Evolutionary conservation across 192 early-diverging fungal species (phyloP).

Genomic region (Coemansia sp.): DNA sequence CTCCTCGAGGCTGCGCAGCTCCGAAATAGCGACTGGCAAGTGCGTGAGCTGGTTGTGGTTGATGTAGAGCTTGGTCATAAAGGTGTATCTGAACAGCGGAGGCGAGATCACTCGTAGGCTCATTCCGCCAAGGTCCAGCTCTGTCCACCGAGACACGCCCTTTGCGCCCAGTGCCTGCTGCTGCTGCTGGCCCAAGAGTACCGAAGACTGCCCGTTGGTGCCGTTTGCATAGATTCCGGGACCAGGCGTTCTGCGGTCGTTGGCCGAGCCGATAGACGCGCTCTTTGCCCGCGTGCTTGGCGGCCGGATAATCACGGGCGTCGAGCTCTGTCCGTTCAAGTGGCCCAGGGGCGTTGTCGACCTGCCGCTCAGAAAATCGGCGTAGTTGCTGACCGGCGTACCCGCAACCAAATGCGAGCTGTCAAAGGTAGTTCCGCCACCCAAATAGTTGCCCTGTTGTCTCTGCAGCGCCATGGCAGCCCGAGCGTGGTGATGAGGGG

Average conservation of each 20-base stretch:
- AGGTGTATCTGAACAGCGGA: conserved; percentile 75
- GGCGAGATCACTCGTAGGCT: conserved; percentile 74
- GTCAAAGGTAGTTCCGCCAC: conserved; percentile 21
- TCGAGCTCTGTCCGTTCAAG: conserved; percentile 38
- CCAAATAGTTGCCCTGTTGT: conserved; percentile 50
- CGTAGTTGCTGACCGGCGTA: conserved; percentile 51
- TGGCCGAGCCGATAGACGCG: conserved; percentile 40
- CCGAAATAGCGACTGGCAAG: conserved; percentile 67
- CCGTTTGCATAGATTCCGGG: conserved; percentile 18
- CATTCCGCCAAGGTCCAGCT: conserved; percentile 95
- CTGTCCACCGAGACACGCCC: conserved; percentile 65
- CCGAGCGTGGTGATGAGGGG: conserved; percentile 88
- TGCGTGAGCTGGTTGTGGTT: conserved; percentile 92
- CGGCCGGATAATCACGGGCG: conserved; percentile 43
- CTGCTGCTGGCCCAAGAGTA: not conserved
- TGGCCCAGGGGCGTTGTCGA: conserved; percentile 50
- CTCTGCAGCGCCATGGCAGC: conserved; percentile 79
- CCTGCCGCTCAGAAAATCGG: conserved; percentile 43
- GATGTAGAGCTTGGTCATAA: conserved; percentile 89
- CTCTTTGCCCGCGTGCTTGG: conserved; percentile 51
- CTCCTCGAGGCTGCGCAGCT: conserved; percentile 63
- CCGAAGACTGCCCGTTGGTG: conserved; percentile 10
- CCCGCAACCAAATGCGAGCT: conserved; percentile 34
- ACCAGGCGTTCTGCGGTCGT: conserved; percentile 42
- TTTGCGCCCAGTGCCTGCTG: conserved; percentile 22